phyloP scores from a whole-genome alignment of 805 yeast genomes.

The Cyberlindnera suaveolens region DNA sequence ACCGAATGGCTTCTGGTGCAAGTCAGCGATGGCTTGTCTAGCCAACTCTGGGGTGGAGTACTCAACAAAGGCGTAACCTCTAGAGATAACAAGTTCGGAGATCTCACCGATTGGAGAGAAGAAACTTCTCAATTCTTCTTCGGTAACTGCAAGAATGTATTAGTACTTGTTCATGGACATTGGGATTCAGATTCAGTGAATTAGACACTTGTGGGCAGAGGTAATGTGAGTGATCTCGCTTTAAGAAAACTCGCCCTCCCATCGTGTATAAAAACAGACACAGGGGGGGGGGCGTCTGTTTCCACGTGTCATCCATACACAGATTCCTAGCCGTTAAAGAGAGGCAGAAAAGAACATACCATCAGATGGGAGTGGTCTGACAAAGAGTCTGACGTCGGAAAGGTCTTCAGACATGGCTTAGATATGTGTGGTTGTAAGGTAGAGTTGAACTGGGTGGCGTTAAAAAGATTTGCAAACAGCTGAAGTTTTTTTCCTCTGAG shows the following conservation, averaged over 20 bases:
- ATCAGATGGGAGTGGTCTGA: slow-evolving; percentile 58
- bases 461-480: not conserved
- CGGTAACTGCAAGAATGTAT: slow-evolving; percentile 25
- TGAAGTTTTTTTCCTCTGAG: not conserved
- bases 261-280: no score
- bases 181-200: no score
- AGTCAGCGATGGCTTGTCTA: slow-evolving; percentile 64
- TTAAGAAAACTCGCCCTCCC: no score
- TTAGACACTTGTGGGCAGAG: no score
- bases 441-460: not conserved
- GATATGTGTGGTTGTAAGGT: no score
- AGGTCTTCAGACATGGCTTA: slow-evolving; percentile 21
- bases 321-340: not conserved
- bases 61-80: slow-evolving; percentile 88
- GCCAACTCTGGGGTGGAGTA: slow-evolving; percentile 71
- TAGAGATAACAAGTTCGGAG: slow-evolving; percentile 61
- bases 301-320: no score
- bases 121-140: slow-evolving; percentile 61
- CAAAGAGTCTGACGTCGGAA: slow-evolving; percentile 43
- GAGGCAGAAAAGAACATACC: slow-evolving; percentile 22
- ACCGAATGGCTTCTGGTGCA: slow-evolving; percentile 65
- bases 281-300: no score
- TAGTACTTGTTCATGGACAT: slow-evolving; percentile 2
- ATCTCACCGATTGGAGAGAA: slow-evolving; percentile 63
- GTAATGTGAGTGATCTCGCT: no score